phyloP scores from a whole-genome alignment of 306 rosid species.

The Luffa acutangula region DNA sequence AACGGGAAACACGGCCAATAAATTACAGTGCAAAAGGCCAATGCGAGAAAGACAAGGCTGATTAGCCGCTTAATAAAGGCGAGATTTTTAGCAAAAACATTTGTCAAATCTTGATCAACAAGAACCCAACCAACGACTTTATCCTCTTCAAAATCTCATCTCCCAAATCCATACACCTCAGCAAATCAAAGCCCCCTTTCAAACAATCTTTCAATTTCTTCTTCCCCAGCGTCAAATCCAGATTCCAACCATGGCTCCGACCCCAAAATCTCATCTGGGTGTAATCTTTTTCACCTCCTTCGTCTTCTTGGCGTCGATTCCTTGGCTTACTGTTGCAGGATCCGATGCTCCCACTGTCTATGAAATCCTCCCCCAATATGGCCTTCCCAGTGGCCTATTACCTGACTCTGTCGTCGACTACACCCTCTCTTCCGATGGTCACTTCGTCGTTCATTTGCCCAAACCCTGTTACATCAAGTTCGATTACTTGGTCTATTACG shows the following conservation, averaged over 20 bases:
- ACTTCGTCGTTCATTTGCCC: conserved; percentile 44
- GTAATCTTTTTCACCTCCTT: conserved; percentile 15
- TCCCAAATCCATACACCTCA: not conserved
- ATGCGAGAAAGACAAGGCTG: not conserved
- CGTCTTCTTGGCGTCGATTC: not conserved
- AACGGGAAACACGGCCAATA: no score
- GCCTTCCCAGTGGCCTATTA: conserved; percentile 72
- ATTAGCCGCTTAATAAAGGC: not conserved
- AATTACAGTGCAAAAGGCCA: no score
- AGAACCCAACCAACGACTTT: not conserved
- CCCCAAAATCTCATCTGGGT: conserved; percentile 14
- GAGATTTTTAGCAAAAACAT: not conserved
- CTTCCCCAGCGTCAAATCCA: not conserved
- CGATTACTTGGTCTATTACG: conserved; percentile 70
- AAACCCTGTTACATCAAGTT: conserved; percentile 62
- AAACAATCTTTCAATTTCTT: not conserved
- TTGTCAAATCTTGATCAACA: not conserved
- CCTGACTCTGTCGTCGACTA: conserved; percentile 54
- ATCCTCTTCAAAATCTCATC: not conserved
- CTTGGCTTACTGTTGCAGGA: conserved; percentile 6
- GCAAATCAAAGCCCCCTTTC: not conserved
- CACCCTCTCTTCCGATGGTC: conserved; percentile 46
- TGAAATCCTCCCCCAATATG: conserved; percentile 59
- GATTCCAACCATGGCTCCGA: conserved; percentile 24
- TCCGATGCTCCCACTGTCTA: conserved; percentile 27